Conservation (phyloP, 352 stramenopile genomes). For the Pythium rishiriense region DNA sequence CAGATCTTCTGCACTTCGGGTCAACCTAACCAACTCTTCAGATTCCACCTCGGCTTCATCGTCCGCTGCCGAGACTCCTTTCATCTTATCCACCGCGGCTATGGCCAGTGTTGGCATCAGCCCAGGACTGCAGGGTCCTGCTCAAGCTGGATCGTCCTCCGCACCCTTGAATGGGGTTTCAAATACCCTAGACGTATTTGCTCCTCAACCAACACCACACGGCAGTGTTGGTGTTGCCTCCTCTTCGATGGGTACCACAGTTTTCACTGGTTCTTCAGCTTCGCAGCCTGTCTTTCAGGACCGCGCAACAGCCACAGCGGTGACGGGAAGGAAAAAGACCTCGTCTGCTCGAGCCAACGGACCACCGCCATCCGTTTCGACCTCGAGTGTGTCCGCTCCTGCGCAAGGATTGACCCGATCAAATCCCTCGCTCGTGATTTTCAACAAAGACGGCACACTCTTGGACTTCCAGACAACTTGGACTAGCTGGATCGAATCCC, state of each 20-base stretch:
- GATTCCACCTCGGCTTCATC: neutral
- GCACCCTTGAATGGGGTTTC: neutral
- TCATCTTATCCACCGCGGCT: neutral
- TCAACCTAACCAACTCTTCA: neutral
- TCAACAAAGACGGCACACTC: conserved; percentile 54
- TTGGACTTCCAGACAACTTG: conserved; percentile 53
- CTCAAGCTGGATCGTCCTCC: neutral
- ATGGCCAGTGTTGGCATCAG: conserved; percentile 8
- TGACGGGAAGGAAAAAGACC: neutral
- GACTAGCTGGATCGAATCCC: conserved; percentile 39
- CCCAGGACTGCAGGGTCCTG: neutral
- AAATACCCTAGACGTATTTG: neutral
- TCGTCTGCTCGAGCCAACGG: neutral
- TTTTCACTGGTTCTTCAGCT: neutral
- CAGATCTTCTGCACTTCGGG: neutral
- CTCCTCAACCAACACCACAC: neutral
- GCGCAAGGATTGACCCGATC: neutral
- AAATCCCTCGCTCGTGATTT: conserved; percentile 43
- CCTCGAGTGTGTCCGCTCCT: neutral
- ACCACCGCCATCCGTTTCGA: neutral
- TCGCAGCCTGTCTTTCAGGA: neutral
- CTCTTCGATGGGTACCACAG: neutral
- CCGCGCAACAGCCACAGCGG: too few relatives aligned
- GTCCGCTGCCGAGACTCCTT: neutral
- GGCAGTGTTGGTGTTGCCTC: neutral